These are phyloP conservation scores for Eucalyptus decipiens DNA, from an alignment of 345 rosid genomes.

Conservation along the genomic window DNA sequence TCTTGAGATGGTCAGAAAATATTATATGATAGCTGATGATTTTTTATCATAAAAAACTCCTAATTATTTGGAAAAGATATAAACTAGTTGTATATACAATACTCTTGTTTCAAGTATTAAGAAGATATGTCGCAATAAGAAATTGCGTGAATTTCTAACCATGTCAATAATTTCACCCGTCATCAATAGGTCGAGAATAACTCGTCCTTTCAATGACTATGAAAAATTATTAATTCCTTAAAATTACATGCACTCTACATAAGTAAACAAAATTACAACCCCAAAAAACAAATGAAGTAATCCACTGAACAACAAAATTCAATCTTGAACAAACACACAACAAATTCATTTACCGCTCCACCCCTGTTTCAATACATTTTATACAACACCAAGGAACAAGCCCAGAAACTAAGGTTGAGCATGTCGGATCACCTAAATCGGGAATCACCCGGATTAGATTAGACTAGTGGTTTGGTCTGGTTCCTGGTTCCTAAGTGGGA, in stretches of 20 bases:
- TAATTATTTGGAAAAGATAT: neutral
- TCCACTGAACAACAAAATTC: neutral
- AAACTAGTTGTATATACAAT: neutral
- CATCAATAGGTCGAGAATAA: neutral
- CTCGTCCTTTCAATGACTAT: neutral
- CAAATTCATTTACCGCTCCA: neutral
- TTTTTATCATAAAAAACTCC: neutral
- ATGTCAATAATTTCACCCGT: neutral
- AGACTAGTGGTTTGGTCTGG: fast-evolving
- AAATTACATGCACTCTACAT: neutral
- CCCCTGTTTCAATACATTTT: neutral
- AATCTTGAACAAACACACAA: neutral
- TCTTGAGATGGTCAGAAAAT: neutral
- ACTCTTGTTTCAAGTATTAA: neutral
- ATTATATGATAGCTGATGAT: neutral
- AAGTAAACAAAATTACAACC: neutral
- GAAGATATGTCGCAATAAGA: neutral
- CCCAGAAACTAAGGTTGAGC: neutral
- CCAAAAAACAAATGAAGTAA: neutral
- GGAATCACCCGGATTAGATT: too few relatives aligned
- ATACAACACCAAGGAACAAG: neutral
- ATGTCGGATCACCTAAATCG: too few relatives aligned
- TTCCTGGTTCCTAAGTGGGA: too few relatives aligned
- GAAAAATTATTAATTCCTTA: neutral
- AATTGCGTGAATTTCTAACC: neutral